Conservation (phyloP, 2,329 filamentous ascomycete species). For the Fusarium bulbicola region DNA sequence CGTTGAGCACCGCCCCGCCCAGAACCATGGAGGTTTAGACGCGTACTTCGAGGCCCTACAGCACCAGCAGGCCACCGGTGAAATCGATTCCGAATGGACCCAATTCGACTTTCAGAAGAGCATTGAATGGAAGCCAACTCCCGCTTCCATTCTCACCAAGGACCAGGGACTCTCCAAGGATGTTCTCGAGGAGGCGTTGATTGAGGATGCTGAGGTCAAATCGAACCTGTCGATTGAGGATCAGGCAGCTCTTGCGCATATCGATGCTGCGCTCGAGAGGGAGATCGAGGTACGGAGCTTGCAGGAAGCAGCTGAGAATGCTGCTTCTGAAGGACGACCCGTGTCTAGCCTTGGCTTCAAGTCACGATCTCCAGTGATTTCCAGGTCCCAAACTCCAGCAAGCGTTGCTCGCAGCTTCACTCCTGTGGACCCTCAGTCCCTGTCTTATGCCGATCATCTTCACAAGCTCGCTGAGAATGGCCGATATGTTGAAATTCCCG, state of each 20-base stretch:
- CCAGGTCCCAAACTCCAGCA: conserved; percentile 54
- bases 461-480: conserved; percentile 75
- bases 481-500: conserved; percentile 87
- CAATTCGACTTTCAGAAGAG: conserved; percentile 90
- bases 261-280: conserved; percentile 83
- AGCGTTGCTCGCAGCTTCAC: conserved; percentile 66
- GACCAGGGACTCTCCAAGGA: conserved; percentile 59
- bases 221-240: conserved; percentile 56
- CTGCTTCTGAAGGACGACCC: conserved; percentile 49
- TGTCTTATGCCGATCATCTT: conserved; percentile 81
- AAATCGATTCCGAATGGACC: conserved; percentile 83
- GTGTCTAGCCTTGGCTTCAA: conserved; percentile 53
- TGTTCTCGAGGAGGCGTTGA: conserved; percentile 46
- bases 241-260: conserved; percentile 75
- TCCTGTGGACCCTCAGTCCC: conserved; percentile 69
- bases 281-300: conserved; percentile 71
- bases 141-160: conserved; percentile 65
- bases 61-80: conserved; percentile 72
- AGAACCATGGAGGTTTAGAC: conserved; percentile 74
- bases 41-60: conserved; percentile 94
- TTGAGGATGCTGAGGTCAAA: conserved; percentile 49
- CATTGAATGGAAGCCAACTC: conserved; percentile 84
- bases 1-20: conserved; percentile 64
- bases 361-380: conserved; percentile 52
- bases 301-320: conserved; percentile 56